phyloP scores from a whole-genome alignment of 2,329 filamentous ascomycete species.

The Phoma sp. region DNA sequence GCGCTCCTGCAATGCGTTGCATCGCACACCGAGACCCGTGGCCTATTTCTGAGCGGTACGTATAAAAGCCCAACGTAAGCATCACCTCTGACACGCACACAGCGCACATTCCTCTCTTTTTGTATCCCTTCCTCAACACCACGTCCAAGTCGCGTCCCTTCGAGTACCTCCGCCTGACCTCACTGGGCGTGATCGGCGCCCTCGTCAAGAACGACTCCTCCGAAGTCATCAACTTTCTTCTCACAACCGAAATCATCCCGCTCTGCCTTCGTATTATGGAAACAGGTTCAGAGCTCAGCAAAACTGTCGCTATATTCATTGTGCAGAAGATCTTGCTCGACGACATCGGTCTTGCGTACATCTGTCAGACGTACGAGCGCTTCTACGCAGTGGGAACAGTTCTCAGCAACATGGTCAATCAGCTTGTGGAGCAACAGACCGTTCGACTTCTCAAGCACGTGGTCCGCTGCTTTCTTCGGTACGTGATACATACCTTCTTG shows the following conservation, averaged over 20 bases:
- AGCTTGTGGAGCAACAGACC: conserved; percentile 96
- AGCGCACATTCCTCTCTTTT: conserved; percentile 97
- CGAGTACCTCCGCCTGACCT: conserved; percentile 94
- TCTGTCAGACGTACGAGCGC: conserved; percentile 96
- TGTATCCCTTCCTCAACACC: conserved; percentile 98
- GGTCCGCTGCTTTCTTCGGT: conserved; percentile 95
- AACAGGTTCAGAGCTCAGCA: conserved; percentile 96
- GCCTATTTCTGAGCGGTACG: conserved; percentile 87
- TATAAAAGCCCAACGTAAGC: background rate
- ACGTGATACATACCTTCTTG: conserved; percentile 45
- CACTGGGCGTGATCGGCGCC: conserved; percentile 93
- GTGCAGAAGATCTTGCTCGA: conserved; percentile 98
- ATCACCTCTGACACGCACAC: conserved; percentile 19
- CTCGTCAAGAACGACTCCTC: conserved; percentile 98
- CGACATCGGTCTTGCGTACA: conserved; percentile 95
- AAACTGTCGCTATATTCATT: conserved; percentile 99
- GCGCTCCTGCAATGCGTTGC: conserved; percentile 96
- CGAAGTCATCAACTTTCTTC: conserved; percentile 97
- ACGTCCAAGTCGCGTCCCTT: conserved; percentile 98
- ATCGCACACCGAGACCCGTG: conserved; percentile 94
- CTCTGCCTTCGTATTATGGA: conserved; percentile 99
- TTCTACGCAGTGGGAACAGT: conserved; percentile 99
- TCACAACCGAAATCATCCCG: conserved; percentile 98
- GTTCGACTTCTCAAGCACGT: conserved; percentile 96
- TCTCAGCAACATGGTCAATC: conserved; percentile 97